Conservation (phyloP, 495 filamentous ascomycete genomes). For the Rostrohypoxylon terebratum region DNA sequence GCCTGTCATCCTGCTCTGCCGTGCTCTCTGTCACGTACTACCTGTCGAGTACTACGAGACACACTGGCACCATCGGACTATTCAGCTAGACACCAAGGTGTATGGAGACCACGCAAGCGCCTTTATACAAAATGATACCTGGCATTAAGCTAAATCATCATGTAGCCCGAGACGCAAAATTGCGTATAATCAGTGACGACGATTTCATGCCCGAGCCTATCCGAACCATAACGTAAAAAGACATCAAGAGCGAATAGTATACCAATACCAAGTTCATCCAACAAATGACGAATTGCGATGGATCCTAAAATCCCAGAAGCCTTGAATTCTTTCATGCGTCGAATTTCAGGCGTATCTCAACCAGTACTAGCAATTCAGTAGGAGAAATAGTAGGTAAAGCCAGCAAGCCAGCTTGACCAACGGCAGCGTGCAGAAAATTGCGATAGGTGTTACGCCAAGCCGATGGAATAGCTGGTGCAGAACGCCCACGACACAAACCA, state of each 20-base stretch:
- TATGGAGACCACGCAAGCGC: constrained; percentile 19
- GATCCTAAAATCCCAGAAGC: background rate
- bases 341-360: constrained; percentile 7
- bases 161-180: background rate
- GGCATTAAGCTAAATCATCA: background rate
- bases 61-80: constrained; percentile 13
- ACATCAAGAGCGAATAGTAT: background rate
- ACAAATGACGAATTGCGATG: background rate
- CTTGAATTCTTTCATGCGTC: background rate
- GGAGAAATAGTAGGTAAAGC: constrained; percentile 11
- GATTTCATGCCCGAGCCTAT: background rate
- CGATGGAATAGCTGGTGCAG: constrained; percentile 40
- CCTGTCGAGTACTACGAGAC: constrained; percentile 17
- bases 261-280: background rate
- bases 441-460: constrained; percentile 46
- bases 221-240: background rate
- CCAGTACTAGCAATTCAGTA: constrained; percentile 12
- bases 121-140: constrained; percentile 3
- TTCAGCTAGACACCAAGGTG: constrained; percentile 6
- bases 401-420: constrained; percentile 20
- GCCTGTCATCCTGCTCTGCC: constrained; percentile 38
- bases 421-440: constrained; percentile 42
- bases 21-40: constrained; percentile 40
- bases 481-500: constrained; percentile 32
- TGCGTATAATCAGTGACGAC: constrained; percentile 3